These are phyloP conservation scores for Fusarium sp. DNA, from an alignment of 2,329 filamentous ascomycete genomes.

Conservation along the genomic window DNA sequence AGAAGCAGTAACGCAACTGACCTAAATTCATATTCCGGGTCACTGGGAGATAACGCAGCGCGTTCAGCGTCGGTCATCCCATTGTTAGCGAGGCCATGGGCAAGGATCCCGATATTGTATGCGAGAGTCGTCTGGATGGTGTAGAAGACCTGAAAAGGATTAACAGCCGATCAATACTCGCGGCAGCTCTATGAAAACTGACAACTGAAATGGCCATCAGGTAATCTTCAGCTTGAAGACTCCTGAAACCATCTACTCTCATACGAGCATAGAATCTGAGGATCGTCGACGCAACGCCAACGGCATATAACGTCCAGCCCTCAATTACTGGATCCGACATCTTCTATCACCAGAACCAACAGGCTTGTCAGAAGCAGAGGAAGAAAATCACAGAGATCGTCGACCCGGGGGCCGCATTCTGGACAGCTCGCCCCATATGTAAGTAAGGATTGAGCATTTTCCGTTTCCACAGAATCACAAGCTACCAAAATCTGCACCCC, in stretches of 20 bases:
- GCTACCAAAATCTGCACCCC: neutral
- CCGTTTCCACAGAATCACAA: neutral
- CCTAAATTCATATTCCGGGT: slow-evolving; percentile 55
- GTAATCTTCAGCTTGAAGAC: slow-evolving; percentile 47
- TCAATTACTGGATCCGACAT: slow-evolving; percentile 34
- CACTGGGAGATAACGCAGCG: slow-evolving; percentile 52
- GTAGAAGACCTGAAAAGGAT: slow-evolving; percentile 58
- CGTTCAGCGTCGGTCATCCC: slow-evolving; percentile 63
- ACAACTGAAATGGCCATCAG: slow-evolving; percentile 40
- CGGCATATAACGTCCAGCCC: slow-evolving; percentile 44
- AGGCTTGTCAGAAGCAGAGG: slow-evolving; percentile 3
- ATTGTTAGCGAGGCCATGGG: slow-evolving; percentile 64
- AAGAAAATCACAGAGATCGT: neutral
- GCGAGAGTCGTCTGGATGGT: slow-evolving; percentile 60
- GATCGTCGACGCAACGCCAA: slow-evolving; percentile 42
- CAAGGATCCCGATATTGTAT: slow-evolving; percentile 59
- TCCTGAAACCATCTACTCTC: slow-evolving; percentile 37
- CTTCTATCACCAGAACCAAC: neutral
- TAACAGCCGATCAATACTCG: neutral
- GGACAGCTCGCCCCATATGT: slow-evolving; percentile 8
- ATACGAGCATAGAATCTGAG: slow-evolving; percentile 47
- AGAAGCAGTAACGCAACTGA: neutral
- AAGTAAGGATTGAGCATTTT: neutral
- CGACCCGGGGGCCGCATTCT: neutral
- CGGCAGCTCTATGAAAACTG: neutral